Evolutionary conservation across 108 stramenopile species (phyloP).

Genomic region (Schizochytrium sp.): DNA sequence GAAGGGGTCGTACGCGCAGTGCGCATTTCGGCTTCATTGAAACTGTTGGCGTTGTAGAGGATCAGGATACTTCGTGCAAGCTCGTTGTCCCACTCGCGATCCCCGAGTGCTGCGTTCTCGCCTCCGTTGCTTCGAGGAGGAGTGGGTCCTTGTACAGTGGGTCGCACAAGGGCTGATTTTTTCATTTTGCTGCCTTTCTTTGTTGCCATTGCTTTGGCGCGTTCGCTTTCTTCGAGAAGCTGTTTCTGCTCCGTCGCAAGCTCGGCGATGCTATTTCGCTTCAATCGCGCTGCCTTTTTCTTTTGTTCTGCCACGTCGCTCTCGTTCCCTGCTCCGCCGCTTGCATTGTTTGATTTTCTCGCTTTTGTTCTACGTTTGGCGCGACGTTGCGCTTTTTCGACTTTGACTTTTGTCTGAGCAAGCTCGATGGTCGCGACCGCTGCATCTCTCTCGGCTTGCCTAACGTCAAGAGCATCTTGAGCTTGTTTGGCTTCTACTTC

Average conservation of each 20-base stretch:
- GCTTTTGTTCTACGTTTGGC: background rate
- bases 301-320: no score
- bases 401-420: no score
- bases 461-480: background rate
- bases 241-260: background rate
- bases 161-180: background rate
- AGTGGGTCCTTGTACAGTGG: background rate
- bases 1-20: background rate
- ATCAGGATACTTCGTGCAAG: background rate
- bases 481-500: no score
- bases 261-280: background rate
- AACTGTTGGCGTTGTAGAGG: background rate
- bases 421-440: background rate
- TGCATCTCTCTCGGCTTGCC: background rate
- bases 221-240: no score
- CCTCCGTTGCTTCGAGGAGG: background rate
- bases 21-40: background rate
- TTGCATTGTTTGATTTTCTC: background rate
- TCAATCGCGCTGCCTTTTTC: background rate
- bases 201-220: background rate
- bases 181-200: background rate
- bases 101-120: background rate
- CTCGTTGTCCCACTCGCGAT: conserved; percentile 24
- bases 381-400: no score
- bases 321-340: no score